Conservation (phyloP, 2,329 filamentous ascomycete genomes). For the Eutypella sp. region DNA sequence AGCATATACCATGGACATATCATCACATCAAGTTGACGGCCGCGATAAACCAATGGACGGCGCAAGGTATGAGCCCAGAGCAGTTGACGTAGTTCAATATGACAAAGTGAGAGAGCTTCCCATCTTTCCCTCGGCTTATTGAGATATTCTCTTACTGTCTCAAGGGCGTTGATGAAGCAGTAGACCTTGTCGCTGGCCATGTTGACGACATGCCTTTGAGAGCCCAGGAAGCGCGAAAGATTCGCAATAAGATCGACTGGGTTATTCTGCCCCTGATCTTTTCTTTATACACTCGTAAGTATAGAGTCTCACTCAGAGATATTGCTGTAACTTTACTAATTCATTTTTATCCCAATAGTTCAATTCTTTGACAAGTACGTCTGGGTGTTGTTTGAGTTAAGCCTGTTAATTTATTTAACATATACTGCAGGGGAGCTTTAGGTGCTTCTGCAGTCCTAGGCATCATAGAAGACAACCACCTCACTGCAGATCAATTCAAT, state of each 20-base stretch:
- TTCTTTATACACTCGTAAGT: constrained; percentile 3
- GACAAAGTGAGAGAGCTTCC: neutral
- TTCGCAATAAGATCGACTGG: constrained; percentile 5
- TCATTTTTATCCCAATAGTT: neutral
- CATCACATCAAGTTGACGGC: neutral
- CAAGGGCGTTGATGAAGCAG: constrained; percentile 5
- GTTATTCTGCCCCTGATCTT: constrained; percentile 4
- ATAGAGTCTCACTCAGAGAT: neutral
- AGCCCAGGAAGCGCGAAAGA: neutral
- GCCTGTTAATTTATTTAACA: neutral
- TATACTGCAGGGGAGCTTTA: neutral
- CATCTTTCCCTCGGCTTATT: neutral
- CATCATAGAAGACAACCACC: constrained; percentile 5
- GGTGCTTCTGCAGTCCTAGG: constrained; percentile 4
- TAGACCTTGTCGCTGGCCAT: constrained; percentile 2
- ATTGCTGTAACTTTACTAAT: neutral
- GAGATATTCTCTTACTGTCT: neutral
- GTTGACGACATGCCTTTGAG: neutral
- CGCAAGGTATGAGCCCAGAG: neutral
- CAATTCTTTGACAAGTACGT: constrained; percentile 5
- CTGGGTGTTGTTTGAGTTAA: neutral
- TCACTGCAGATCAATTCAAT: constrained; percentile 4
- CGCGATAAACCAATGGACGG: neutral
- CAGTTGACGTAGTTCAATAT: neutral
- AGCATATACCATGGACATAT: neutral